Conservation (phyloP, 23 red algal genomes). For the Gracilaria caudata region DNA sequence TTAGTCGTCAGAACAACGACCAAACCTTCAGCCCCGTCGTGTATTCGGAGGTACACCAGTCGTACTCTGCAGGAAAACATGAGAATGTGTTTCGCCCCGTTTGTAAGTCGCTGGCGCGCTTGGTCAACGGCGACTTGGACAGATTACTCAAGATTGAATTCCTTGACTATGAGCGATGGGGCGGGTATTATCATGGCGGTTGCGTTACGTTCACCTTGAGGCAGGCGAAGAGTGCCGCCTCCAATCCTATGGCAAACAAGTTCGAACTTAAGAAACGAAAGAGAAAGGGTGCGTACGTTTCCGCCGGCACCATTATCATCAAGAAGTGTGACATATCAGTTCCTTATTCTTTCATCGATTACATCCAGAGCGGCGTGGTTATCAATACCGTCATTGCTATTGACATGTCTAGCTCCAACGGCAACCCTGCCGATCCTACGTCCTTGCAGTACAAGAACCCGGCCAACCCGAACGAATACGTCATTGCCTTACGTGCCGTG, state of each 20-base stretch:
- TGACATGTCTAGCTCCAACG: slow-evolving; percentile 87
- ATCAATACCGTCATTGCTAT: slow-evolving; percentile 77
- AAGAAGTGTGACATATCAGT: slow-evolving; percentile 44
- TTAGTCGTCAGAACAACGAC: slow-evolving; percentile 64
- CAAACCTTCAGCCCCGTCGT: slow-evolving; percentile 26
- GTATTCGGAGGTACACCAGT: slow-evolving; percentile 55
- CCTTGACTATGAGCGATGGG: slow-evolving; percentile 31
- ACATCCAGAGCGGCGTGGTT: slow-evolving; percentile 61
- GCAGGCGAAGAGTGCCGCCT: slow-evolving; percentile 2
- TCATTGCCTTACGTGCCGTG: slow-evolving; percentile 76
- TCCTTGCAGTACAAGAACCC: slow-evolving; percentile 74
- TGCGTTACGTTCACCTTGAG: slow-evolving; percentile 46
- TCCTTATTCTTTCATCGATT: slow-evolving; percentile 76
- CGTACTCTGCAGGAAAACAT: neutral
- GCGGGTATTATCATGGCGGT: slow-evolving; percentile 30
- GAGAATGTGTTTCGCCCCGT: slow-evolving; percentile 39
- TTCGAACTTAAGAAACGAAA: slow-evolving; percentile 33
- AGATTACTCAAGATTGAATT: slow-evolving; percentile 43
- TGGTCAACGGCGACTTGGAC: slow-evolving; percentile 59
- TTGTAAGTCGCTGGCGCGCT: slow-evolving; percentile 24
- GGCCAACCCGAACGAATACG: slow-evolving; percentile 74
- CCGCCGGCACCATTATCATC: slow-evolving; percentile 46
- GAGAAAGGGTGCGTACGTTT: slow-evolving; percentile 5
- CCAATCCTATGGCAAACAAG: neutral
- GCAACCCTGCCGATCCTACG: slow-evolving; percentile 58